Conservation (phyloP, 805 yeast genomes). For the Kodamaea kakaduensis region DNA sequence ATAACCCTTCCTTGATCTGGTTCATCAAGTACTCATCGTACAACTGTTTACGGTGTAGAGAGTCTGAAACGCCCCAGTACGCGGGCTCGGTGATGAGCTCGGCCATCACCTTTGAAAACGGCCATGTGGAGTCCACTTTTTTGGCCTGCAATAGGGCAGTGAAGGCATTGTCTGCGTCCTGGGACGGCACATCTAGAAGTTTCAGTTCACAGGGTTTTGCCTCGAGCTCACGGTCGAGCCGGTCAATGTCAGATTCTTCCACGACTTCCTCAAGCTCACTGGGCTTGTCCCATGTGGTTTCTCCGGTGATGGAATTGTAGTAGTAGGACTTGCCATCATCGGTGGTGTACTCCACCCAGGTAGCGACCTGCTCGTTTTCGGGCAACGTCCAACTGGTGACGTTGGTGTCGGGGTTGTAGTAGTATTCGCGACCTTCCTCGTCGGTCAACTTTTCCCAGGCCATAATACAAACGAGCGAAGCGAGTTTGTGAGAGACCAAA, state of each 20-base stretch:
- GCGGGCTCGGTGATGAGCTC: constrained; percentile 53
- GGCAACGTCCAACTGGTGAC: constrained; percentile 85
- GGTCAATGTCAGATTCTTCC: constrained; percentile 8
- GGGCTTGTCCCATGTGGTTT: constrained; percentile 83
- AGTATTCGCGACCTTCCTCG: constrained; percentile 66
- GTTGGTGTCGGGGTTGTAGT: constrained; percentile 60
- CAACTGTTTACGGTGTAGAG: constrained; percentile 53
- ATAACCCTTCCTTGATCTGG: constrained; percentile 44
- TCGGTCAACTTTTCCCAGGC: constrained; percentile 65
- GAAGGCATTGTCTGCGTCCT: constrained; percentile 46
- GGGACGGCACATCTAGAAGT: constrained; percentile 16
- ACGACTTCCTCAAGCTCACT: constrained; percentile 23
- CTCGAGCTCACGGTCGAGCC: constrained; percentile 19
- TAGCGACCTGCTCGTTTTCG: constrained; percentile 18
- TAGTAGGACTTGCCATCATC: constrained; percentile 64
- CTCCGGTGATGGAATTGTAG: constrained; percentile 58
- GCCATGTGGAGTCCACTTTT: constrained; percentile 69
- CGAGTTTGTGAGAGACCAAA: too few relatives aligned
- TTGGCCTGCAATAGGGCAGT: constrained; percentile 48
- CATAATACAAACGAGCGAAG: too few relatives aligned
- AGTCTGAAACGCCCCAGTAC: constrained; percentile 65
- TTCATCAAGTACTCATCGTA: constrained; percentile 60
- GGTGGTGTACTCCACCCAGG: constrained; percentile 45
- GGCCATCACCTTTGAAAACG: constrained; percentile 64
- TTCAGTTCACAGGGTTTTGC: constrained; percentile 22